Percentiles rank a stretch among this genome's conserved stretches.
Conservation (phyloP, 176 grass and related monocot species). For the Avena insularis region DNA sequence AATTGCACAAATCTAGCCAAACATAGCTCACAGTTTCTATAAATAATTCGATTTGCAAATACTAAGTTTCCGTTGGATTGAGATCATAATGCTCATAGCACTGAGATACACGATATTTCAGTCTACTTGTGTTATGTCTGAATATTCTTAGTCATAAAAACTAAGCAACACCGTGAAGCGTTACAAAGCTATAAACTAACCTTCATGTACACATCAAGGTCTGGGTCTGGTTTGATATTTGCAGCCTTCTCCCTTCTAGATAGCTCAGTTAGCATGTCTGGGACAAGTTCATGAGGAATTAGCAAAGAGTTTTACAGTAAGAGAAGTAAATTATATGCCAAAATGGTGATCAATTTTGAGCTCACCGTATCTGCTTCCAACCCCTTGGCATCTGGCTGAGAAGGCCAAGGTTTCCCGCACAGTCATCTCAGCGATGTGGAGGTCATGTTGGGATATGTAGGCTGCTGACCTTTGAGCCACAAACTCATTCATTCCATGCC, state of each 20-base stretch:
- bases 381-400: slow-evolving; percentile 72
- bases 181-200: slow-evolving; percentile 35
- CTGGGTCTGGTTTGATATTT: slow-evolving; percentile 68
- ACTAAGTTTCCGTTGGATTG: background rate
- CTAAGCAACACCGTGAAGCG: background rate
- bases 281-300: slow-evolving; percentile 12
- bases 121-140: background rate
- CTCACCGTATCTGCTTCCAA: slow-evolving; percentile 78
- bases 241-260: slow-evolving; percentile 66
- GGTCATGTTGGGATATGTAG: slow-evolving; percentile 78
- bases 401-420: slow-evolving; percentile 77
- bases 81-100: background rate
- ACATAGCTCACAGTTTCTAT: background rate
- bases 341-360: slow-evolving; percentile 13
- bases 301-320: slow-evolving; percentile 3
- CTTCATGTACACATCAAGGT: slow-evolving; percentile 75
- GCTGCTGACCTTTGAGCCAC: slow-evolving; percentile 71
- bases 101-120: background rate
- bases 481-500: slow-evolving; percentile 76
- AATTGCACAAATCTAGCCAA: background rate
- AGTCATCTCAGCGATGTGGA: slow-evolving; percentile 84
- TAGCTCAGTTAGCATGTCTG: slow-evolving; percentile 71
- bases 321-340: background rate
- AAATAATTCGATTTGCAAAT: background rate
- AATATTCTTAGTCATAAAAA: background rate